Conservation (phyloP, 225 moss, liverwort and hornwort species). For the Ulota crispa region DNA sequence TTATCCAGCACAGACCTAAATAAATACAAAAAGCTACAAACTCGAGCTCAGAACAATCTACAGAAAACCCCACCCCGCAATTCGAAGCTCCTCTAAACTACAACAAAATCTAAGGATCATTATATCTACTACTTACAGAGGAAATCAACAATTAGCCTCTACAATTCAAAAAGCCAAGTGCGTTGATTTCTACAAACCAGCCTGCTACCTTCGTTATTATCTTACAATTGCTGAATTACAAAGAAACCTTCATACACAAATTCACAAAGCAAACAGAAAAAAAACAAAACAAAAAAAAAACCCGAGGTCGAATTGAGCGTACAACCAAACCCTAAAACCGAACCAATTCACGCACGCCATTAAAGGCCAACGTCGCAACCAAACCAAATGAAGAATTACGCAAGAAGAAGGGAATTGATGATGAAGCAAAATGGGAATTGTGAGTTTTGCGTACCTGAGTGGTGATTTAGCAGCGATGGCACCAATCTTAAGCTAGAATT, state of each 20-base stretch:
- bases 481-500: background rate
- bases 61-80: background rate
- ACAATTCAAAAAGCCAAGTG: background rate
- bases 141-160: background rate
- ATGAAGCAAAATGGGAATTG: background rate
- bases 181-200: background rate
- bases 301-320: background rate
- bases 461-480: background rate
- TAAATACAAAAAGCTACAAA: background rate
- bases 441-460: background rate
- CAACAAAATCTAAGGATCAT: background rate
- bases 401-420: background rate
- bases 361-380: background rate
- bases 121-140: background rate
- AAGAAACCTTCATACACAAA: background rate
- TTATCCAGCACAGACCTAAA: background rate
- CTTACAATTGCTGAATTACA: background rate
- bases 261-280: background rate
- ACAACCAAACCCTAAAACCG: constrained; percentile 10
- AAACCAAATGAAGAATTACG: background rate
- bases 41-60: background rate
- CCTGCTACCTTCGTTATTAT: background rate
- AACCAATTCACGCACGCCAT: background rate
- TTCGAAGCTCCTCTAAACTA: background rate
- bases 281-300: background rate